Conservation (phyloP, 495 filamentous ascomycete genomes). For the Pseudomonodictys pantanalensis region DNA sequence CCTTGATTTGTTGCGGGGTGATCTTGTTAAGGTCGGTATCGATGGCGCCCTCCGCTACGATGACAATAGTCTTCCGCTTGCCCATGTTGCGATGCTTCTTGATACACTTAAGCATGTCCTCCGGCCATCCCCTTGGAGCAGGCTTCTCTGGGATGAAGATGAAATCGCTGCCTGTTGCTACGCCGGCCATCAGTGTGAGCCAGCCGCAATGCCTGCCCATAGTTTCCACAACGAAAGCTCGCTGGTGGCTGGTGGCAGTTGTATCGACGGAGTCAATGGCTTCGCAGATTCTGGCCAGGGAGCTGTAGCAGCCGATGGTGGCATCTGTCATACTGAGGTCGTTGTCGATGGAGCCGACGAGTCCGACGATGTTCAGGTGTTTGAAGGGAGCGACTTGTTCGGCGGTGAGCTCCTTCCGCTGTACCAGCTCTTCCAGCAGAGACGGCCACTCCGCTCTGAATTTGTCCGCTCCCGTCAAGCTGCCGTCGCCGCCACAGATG, state of each 20-base stretch:
- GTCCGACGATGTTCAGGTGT: constrained; percentile 89
- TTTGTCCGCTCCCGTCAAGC: constrained; percentile 91
- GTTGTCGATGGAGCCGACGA: constrained; percentile 98
- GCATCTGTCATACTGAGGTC: constrained; percentile 96
- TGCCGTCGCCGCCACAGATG: constrained; percentile 96
- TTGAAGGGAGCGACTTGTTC: constrained; percentile 69
- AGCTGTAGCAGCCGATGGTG: constrained; percentile 96
- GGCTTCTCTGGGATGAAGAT: constrained; percentile 97
- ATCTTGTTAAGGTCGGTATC: constrained; percentile 86
- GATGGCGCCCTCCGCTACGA: constrained; percentile 92
- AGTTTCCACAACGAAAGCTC: constrained; percentile 97
- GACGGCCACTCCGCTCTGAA: constrained; percentile 90
- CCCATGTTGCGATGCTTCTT: constrained; percentile 84
- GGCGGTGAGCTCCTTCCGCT: constrained; percentile 61
- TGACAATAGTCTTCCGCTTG: constrained; percentile 96
- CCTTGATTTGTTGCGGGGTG: constrained; percentile 72
- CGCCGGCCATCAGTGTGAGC: constrained; percentile 94
- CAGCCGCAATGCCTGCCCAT: constrained; percentile 99
- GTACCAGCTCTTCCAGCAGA: constrained; percentile 77
- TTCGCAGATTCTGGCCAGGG: constrained; percentile 86
- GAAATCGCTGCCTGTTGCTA: constrained; percentile 94
- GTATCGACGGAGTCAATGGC: constrained; percentile 95
- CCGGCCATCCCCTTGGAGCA: constrained; percentile 79
- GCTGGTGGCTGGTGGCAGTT: constrained; percentile 92
- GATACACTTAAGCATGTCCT: constrained; percentile 82